These are phyloP conservation scores for Stemphylium vesicarium DNA, from an alignment of 2,329 filamentous ascomycete genomes.

Conservation along the genomic window DNA sequence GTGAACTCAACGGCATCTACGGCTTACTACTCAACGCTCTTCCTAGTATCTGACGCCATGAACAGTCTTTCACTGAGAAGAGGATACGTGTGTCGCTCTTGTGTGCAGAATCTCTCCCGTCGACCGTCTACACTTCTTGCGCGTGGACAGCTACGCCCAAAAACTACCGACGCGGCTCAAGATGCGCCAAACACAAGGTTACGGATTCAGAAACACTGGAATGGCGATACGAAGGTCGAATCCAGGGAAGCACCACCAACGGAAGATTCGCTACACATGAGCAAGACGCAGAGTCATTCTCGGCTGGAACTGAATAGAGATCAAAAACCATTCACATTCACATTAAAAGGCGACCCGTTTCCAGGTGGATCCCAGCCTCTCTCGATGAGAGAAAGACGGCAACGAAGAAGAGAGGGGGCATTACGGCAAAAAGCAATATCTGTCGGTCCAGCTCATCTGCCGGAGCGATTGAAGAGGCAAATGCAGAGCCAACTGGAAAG, in stretches of 20 bases:
- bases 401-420: conserved; percentile 1
- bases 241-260: conserved; percentile 1
- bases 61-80: conserved; percentile 12
- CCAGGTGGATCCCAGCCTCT: neutral
- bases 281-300: conserved; percentile 1
- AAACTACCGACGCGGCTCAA: conserved; percentile 7
- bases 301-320: neutral
- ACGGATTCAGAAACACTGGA: conserved; percentile 16
- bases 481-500: neutral
- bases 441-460: neutral
- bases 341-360: neutral
- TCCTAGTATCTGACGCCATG: conserved; percentile 10
- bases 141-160: conserved; percentile 4
- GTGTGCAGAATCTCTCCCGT: conserved; percentile 16
- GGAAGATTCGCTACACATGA: conserved; percentile 3
- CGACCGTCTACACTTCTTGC: conserved; percentile 1
- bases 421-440: neutral
- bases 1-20: conserved; percentile 8
- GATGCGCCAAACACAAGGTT: conserved; percentile 4
- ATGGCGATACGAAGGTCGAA: neutral
- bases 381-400: conserved; percentile 13
- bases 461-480: neutral
- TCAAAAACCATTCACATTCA: neutral
- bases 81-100: conserved; percentile 30
- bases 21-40: too few relatives aligned